Conservation (phyloP, 306 rosid genomes). For the Pyrus bretschneideri region DNA sequence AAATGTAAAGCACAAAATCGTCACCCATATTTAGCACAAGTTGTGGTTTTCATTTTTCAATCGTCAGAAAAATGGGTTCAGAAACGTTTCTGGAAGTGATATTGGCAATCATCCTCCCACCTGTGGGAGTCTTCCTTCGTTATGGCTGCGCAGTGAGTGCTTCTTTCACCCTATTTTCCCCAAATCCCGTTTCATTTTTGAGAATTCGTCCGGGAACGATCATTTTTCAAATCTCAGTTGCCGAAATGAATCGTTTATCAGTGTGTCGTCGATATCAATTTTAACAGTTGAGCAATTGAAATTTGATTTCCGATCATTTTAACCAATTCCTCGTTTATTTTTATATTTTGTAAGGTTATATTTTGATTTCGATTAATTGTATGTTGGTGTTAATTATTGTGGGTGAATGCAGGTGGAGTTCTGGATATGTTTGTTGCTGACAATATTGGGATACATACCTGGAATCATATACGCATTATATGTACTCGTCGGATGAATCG, state of each 20-base stretch:
- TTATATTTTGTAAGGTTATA: neutral
- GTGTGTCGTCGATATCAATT: too few species aligned
- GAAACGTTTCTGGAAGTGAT: constrained; percentile 56
- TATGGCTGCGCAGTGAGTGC: constrained; percentile 48
- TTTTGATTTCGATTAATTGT: neutral
- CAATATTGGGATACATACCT: constrained; percentile 56
- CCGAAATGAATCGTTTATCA: too few species aligned
- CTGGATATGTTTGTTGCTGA: constrained; percentile 55
- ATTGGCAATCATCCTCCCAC: constrained; percentile 56
- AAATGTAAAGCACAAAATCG: neutral
- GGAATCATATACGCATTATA: constrained; percentile 66
- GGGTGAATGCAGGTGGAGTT: constrained; percentile 53
- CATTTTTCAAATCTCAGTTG: neutral
- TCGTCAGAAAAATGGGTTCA: constrained; percentile 36
- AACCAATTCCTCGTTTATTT: too few species aligned
- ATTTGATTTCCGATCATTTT: too few species aligned
- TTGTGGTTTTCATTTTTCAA: neutral
- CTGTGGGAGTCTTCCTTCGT: constrained; percentile 71
- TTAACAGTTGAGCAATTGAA: neutral
- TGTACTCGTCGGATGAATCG: constrained; percentile 42
- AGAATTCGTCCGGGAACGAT: neutral
- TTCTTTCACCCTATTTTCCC: neutral
- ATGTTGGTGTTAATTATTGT: neutral
- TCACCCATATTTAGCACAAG: neutral
- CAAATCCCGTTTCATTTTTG: neutral